These are phyloP conservation scores for Stachybotrys elegans DNA, from an alignment of 2,329 filamentous ascomycete species.

Conservation along the genomic window DNA sequence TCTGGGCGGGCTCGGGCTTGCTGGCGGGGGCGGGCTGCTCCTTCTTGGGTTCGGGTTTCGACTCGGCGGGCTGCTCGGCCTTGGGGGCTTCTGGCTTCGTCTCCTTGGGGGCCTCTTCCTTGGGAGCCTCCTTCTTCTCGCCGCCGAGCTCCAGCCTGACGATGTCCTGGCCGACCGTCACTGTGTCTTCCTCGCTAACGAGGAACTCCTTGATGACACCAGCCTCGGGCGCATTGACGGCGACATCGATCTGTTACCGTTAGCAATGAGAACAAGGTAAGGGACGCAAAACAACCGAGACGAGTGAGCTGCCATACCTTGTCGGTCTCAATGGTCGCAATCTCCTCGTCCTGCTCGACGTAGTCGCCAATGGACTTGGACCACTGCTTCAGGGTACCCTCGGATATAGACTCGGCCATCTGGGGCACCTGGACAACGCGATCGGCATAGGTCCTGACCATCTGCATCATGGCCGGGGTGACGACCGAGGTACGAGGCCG, in stretches of 20 bases:
- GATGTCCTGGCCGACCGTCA: slow-evolving; percentile 88
- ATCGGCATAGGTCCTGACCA: slow-evolving; percentile 66
- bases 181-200: slow-evolving; percentile 90
- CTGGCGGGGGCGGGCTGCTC: slow-evolving; percentile 17
- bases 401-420: slow-evolving; percentile 98
- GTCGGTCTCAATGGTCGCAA: slow-evolving; percentile 98
- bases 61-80: slow-evolving; percentile 15
- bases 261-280: neutral
- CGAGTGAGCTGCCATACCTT: slow-evolving; percentile 63
- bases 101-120: slow-evolving; percentile 16
- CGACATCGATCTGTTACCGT: slow-evolving; percentile 74
- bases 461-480: slow-evolving; percentile 49
- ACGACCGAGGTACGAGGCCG: slow-evolving; percentile 25
- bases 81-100: slow-evolving; percentile 20
- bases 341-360: slow-evolving; percentile 93
- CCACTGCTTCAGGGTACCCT: slow-evolving; percentile 95
- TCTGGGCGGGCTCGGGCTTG: slow-evolving; percentile 22
- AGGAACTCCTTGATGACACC: slow-evolving; percentile 90
- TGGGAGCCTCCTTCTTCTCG: slow-evolving; percentile 30
- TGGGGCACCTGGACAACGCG: slow-evolving; percentile 87
- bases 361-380: slow-evolving; percentile 88
- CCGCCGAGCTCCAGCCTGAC: slow-evolving; percentile 79
- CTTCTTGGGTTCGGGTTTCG: slow-evolving; percentile 24
- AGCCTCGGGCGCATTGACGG: slow-evolving; percentile 88
- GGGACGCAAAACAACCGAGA: no score